Conservation (phyloP, 495 filamentous ascomycete genomes). For the Penicillium dipodomyicola region DNA sequence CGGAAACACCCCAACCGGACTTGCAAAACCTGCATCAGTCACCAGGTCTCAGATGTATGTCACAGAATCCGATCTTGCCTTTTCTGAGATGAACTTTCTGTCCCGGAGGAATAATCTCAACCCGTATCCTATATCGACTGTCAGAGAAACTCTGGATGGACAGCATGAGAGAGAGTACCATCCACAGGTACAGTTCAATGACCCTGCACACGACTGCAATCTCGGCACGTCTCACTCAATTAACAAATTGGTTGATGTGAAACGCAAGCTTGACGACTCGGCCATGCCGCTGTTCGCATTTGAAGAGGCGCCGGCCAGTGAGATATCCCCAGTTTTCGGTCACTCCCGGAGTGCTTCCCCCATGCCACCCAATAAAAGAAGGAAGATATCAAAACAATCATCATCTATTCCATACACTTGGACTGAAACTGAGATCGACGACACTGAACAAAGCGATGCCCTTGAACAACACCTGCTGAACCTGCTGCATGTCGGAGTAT, state of each 20-base stretch:
- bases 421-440: constrained; percentile 11
- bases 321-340: neutral
- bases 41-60: neutral
- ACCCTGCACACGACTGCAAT: neutral
- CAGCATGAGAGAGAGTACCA: neutral
- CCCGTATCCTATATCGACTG: neutral
- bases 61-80: constrained; percentile 62
- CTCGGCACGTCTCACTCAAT: neutral
- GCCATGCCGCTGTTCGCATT: neutral
- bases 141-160: neutral
- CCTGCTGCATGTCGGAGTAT: constrained; percentile 19
- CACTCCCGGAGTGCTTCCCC: neutral
- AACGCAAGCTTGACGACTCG: neutral
- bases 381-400: neutral
- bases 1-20: constrained; percentile 4
- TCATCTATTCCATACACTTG: constrained; percentile 20
- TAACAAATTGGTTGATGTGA: neutral
- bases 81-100: constrained; percentile 67
- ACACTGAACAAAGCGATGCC: neutral
- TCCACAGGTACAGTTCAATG: neutral
- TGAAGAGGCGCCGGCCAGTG: neutral
- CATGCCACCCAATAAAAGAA: neutral
- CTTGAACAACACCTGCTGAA: constrained; percentile 21
- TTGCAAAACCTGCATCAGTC: neutral
- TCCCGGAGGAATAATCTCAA: constrained; percentile 22